Evolutionary conservation across 2,329 filamentous ascomycete genomes (phyloP).

Genomic region (Cryphonectria carpinicola): DNA sequence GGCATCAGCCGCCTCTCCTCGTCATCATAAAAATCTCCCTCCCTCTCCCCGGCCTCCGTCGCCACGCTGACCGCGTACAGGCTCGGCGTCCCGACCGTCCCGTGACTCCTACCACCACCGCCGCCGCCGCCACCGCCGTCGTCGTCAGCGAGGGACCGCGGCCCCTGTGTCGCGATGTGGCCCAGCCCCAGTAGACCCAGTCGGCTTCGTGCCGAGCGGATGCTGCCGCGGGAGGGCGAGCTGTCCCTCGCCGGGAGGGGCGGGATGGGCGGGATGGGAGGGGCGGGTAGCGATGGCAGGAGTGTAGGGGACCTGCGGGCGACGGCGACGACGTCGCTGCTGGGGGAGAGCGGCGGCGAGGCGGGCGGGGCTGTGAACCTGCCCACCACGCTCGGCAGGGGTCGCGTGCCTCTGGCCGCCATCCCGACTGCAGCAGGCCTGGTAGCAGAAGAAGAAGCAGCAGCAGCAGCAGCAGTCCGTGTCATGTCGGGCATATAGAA

Average conservation of each 20-base stretch:
- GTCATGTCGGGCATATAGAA: constrained; percentile 50
- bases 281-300: neutral
- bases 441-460: neutral
- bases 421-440: neutral
- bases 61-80: constrained; percentile 22
- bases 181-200: neutral
- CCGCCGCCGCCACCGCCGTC: neutral
- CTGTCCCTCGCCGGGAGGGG: constrained; percentile 3
- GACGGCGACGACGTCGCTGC: neutral
- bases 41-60: constrained; percentile 28
- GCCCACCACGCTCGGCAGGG: constrained; percentile 10
- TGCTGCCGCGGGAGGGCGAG: constrained; percentile 15
- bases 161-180: neutral
- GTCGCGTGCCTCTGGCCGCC: neutral
- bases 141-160: constrained; percentile 15
- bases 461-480: neutral
- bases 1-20: constrained; percentile 36
- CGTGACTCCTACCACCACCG: neutral
- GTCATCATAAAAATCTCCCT: constrained; percentile 30
- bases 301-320: neutral
- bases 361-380: constrained; percentile 19
- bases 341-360: neutral
- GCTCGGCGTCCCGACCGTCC: constrained; percentile 27
- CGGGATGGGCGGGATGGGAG: neutral
- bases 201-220: constrained; percentile 13